Conservation (phyloP, 805 yeast species). For the Isabelozyma rhagii region DNA sequence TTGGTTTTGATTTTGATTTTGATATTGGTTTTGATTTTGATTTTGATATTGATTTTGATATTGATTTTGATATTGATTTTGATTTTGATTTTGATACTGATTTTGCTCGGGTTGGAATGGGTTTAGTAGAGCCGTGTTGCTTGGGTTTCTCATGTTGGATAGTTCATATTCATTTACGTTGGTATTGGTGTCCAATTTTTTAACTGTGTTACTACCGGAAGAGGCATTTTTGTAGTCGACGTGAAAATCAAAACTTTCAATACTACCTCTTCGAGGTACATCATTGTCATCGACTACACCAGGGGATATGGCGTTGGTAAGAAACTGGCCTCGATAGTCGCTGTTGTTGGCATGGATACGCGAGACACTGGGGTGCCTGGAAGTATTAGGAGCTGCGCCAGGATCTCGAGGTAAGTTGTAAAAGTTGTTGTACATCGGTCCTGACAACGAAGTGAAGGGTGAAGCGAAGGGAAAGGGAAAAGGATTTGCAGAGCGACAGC, state of each 20-base stretch:
- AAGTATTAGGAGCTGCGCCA: not conserved
- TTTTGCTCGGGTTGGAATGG: not conserved
- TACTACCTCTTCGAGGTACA: not conserved
- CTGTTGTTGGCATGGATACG: not conserved
- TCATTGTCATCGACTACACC: not conserved
- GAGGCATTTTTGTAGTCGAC: not conserved
- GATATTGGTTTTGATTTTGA: no score
- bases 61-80: no score
- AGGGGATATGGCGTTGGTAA: constrained; percentile 13
- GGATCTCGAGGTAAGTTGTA: not conserved
- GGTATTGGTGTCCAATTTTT: constrained; percentile 1
- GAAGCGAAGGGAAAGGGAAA: not conserved
- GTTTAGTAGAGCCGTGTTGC: not conserved
- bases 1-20: no score
- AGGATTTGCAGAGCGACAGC: no score
- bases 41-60: no score
- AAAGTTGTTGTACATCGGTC: not conserved
- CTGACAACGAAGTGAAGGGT: not conserved
- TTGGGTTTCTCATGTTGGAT: not conserved
- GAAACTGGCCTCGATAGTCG: constrained; percentile 12
- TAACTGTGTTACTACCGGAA: not conserved
- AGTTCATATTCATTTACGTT: constrained; percentile 7
- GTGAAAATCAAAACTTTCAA: not conserved
- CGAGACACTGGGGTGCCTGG: not conserved
- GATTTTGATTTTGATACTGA: not conserved